Conservation (phyloP, 345 rosid genomes). For the Draba incana region DNA sequence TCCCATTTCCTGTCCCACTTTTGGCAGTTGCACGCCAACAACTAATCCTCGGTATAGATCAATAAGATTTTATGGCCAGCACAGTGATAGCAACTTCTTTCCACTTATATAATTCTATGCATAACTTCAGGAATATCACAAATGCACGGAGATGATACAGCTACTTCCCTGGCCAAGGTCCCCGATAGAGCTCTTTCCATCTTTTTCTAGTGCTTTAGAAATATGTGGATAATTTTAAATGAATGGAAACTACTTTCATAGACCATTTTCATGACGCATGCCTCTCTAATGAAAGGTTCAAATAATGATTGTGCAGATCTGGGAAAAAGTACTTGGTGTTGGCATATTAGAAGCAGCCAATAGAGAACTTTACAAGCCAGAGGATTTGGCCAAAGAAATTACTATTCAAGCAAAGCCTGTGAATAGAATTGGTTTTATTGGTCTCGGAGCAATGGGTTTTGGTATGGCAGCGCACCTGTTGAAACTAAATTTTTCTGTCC, state of each 20-base stretch:
- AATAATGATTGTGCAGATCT: constrained; percentile 51
- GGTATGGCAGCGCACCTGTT: constrained; percentile 92
- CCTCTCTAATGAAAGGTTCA: constrained; percentile 22
- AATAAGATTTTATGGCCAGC: constrained; percentile 1
- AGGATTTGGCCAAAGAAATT: constrained; percentile 64
- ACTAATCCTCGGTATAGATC: constrained; percentile 65
- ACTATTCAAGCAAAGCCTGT: constrained; percentile 58
- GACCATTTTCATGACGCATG: constrained; percentile 14
- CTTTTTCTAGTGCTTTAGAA: constrained; percentile 30
- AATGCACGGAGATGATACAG: constrained; percentile 48
- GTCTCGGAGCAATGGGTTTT: constrained; percentile 99
- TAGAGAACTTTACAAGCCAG: constrained; percentile 71
- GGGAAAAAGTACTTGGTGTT: constrained; percentile 71
- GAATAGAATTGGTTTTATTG: constrained; percentile 78
- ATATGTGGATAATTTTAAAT: background rate
- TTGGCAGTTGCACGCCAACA: constrained; percentile 81
- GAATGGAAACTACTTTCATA: constrained; percentile 15
- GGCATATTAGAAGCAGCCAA: constrained; percentile 63
- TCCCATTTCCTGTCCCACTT: constrained; percentile 81
- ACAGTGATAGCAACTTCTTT: constrained; percentile 12
- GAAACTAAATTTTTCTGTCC: constrained; percentile 63
- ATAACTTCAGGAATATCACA: constrained; percentile 57
- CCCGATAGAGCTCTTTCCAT: constrained; percentile 17
- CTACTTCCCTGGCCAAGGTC: constrained; percentile 67
- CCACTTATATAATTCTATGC: constrained; percentile 3